phyloP scores from a whole-genome alignment of 2,329 filamentous ascomycete genomes.

The Exophiala alcalophila region DNA sequence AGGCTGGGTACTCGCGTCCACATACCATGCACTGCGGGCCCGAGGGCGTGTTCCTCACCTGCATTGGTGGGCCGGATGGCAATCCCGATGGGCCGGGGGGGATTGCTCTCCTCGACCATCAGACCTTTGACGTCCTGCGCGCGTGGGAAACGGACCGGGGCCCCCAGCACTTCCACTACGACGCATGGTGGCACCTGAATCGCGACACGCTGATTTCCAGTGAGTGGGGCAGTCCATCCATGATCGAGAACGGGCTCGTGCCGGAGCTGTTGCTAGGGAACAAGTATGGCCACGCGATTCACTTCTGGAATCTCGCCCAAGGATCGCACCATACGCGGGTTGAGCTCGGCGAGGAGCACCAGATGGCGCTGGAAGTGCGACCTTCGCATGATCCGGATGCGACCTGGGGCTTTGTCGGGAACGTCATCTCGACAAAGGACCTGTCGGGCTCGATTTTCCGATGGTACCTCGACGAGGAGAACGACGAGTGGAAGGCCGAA shows the following conservation, averaged over 20 bases:
- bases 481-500: slow-evolving; percentile 44
- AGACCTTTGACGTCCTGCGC: slow-evolving; percentile 10
- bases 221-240: slow-evolving; percentile 9
- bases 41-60: slow-evolving; percentile 6
- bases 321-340: slow-evolving; percentile 6
- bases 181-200: slow-evolving; percentile 12
- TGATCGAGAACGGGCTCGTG: slow-evolving; percentile 6
- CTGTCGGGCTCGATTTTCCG: slow-evolving; percentile 7
- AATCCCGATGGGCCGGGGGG: slow-evolving; percentile 7
- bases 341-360: slow-evolving; percentile 10
- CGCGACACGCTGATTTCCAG: slow-evolving; percentile 7
- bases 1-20: slow-evolving; percentile 10
- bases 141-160: slow-evolving; percentile 9
- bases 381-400: slow-evolving; percentile 12
- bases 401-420: slow-evolving; percentile 9
- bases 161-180: slow-evolving; percentile 8
- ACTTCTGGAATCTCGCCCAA: slow-evolving; percentile 4
- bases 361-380: slow-evolving; percentile 7
- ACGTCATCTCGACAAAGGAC: slow-evolving; percentile 9
- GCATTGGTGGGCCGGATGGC: slow-evolving; percentile 2
- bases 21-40: slow-evolving; percentile 9
- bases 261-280: slow-evolving; percentile 8
- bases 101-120: slow-evolving; percentile 10
- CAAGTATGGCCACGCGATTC: slow-evolving; percentile 12
- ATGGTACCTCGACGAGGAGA: slow-evolving; percentile 4